These are phyloP conservation scores for Wickerhamiella vanderwaltii DNA, from an alignment of 805 yeast species.

Conservation along the genomic window DNA sequence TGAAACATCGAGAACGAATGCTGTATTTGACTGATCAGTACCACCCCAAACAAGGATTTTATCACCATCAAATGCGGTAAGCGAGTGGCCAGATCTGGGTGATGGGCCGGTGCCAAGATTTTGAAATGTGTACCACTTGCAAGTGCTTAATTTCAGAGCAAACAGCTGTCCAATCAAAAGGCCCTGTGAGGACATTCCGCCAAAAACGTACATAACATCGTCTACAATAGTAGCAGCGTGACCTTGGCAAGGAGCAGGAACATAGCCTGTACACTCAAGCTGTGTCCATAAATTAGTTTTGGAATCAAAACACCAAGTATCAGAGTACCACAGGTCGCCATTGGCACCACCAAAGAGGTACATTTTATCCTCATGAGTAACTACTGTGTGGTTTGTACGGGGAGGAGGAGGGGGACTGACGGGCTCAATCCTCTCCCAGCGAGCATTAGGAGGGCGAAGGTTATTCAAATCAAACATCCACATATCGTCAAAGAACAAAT, in stretches of 20 bases:
- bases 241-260: conserved; percentile 85
- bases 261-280: conserved; percentile 51
- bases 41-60: conserved; percentile 86
- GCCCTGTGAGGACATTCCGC: conserved; percentile 76
- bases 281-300: conserved; percentile 54
- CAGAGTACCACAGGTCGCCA: conserved; percentile 54
- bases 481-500: conserved; percentile 67
- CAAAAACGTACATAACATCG: conserved; percentile 71
- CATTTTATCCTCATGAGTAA: conserved; percentile 60
- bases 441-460: conserved; percentile 69
- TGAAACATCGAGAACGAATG: conserved; percentile 51
- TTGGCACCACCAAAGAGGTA: conserved; percentile 92
- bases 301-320: conserved; percentile 74
- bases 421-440: conserved; percentile 67
- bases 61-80: conserved; percentile 57
- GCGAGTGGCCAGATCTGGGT: conserved; percentile 82
- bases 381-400: conserved; percentile 82
- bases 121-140: conserved; percentile 61
- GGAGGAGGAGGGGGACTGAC: conserved; percentile 38
- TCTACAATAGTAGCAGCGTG: conserved; percentile 75
- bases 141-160: conserved; percentile 62
- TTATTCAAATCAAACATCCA: conserved; percentile 78
- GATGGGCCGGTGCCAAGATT: conserved; percentile 49
- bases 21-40: conserved; percentile 41
- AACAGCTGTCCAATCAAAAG: conserved; percentile 51